These are phyloP conservation scores for Millerozyma miso DNA, from an alignment of 805 yeast genomes.

Conservation along the genomic window DNA sequence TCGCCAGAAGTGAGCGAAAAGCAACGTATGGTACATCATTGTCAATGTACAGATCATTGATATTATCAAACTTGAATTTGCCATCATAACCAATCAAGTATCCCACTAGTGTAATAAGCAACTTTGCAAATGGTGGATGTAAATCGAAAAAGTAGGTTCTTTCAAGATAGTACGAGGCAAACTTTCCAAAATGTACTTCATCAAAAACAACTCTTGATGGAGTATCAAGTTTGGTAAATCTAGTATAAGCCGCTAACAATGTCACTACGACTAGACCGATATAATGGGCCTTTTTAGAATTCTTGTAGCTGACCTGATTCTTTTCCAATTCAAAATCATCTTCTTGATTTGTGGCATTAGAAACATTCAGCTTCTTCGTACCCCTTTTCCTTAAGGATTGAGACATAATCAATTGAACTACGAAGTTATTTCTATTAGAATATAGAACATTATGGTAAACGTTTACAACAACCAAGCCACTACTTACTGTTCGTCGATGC, in stretches of 20 bases:
- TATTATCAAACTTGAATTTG: conserved; percentile 82
- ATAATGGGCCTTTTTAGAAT: conserved; percentile 28
- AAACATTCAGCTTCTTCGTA: conserved; percentile 16
- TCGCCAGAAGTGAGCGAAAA: conserved; percentile 72
- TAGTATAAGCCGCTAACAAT: conserved; percentile 40
- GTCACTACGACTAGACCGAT: conserved; percentile 38
- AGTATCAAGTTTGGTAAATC: conserved; percentile 58
- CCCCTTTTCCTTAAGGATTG: conserved; percentile 24
- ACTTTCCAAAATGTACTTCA: conserved; percentile 84
- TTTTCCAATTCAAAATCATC: conserved; percentile 1
- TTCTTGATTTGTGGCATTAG: conserved; percentile 4
- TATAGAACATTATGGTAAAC: neutral
- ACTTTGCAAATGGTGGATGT: conserved; percentile 97
- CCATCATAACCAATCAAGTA: conserved; percentile 89
- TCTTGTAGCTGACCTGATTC: conserved; percentile 10
- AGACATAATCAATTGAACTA: conserved; percentile 15
- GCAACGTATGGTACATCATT: conserved; percentile 85
- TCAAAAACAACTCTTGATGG: conserved; percentile 81
- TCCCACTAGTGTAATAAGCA: conserved; percentile 87
- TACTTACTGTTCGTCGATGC: neutral
- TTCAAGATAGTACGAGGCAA: conserved; percentile 80
- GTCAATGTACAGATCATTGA: conserved; percentile 77
- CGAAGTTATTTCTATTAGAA: neutral
- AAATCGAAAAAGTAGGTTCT: conserved; percentile 92
- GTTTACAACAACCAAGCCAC: neutral